Percentiles rank a stretch among this genome's conserved stretches.
These are phyloP conservation scores for Rossbeevera mucosa DNA, from an alignment of 768 basidiomycete species.

Conservation along the genomic window DNA sequence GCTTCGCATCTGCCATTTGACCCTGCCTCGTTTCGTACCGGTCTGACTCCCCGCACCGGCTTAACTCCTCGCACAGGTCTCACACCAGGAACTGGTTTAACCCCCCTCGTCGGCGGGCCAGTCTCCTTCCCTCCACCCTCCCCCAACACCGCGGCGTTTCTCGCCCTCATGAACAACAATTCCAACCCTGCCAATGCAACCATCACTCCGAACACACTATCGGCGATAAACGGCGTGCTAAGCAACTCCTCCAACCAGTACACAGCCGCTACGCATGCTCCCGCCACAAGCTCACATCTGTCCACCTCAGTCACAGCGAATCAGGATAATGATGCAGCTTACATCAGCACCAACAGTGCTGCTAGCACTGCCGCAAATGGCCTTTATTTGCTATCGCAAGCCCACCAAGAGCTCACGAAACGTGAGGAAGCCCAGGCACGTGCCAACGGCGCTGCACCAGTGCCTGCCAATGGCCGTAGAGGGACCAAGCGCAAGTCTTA, in stretches of 20 bases:
- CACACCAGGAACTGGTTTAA: conserved; percentile 71
- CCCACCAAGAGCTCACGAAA: conserved; percentile 94
- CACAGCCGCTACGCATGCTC: conserved; percentile 29
- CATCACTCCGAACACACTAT: conserved; percentile 58
- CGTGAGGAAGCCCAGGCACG: conserved; percentile 82
- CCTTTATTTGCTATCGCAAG: conserved; percentile 88
- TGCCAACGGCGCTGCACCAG: conserved; percentile 38
- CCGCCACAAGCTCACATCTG: conserved; percentile 32
- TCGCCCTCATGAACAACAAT: conserved; percentile 77
- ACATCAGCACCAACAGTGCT: conserved; percentile 48
- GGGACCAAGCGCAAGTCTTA: conserved; percentile 69
- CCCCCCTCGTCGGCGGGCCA: conserved; percentile 72
- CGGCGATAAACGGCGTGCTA: conserved; percentile 70
- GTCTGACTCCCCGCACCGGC: conserved; percentile 82
- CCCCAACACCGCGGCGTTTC: conserved; percentile 87
- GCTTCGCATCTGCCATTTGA: conserved; percentile 53
- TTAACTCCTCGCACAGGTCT: conserved; percentile 83
- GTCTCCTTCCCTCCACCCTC: conserved; percentile 77
- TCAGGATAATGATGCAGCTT: conserved; percentile 32
- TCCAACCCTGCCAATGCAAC: conserved; percentile 36
- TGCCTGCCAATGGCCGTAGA: conserved; percentile 37
- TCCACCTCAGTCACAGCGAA: conserved; percentile 33
- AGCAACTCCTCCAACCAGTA: conserved; percentile 33
- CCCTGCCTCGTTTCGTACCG: conserved; percentile 70
- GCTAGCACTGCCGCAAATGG: conserved; percentile 81